Conservation (phyloP, 305 asterid species). For the Nicotiana rustica region DNA sequence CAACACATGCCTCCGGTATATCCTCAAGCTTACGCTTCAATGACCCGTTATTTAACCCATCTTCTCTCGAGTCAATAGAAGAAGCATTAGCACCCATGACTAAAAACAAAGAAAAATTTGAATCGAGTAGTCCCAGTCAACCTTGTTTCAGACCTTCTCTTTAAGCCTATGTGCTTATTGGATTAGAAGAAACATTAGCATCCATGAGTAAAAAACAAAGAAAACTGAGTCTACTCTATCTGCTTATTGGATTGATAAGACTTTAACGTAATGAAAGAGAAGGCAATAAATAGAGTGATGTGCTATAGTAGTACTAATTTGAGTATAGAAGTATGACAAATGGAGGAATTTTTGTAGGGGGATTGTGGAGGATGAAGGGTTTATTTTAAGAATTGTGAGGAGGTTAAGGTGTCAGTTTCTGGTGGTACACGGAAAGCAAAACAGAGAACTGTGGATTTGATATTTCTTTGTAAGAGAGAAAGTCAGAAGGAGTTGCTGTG, state of each 20-base stretch:
- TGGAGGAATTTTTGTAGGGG: neutral
- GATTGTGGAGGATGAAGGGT: neutral
- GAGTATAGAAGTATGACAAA: neutral
- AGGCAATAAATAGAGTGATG: neutral
- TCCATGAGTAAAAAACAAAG: neutral
- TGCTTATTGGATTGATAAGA: too few species aligned
- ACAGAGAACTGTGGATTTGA: neutral
- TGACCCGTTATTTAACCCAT: neutral
- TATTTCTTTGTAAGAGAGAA: neutral
- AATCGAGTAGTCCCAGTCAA: too few species aligned
- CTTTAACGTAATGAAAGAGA: too few species aligned
- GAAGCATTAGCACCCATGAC: slow-evolving; percentile 35
- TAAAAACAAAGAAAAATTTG: neutral
- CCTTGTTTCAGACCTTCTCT: too few species aligned
- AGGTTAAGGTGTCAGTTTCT: slow-evolving; percentile 16
- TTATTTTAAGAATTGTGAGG: neutral
- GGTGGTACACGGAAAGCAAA: neutral
- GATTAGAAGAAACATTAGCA: slow-evolving; percentile 27
- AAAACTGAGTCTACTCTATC: neutral
- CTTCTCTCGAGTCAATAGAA: neutral
- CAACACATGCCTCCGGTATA: slow-evolving; percentile 77
- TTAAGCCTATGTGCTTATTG: too few species aligned
- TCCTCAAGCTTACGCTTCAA: slow-evolving; percentile 62
- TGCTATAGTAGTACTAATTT: neutral
- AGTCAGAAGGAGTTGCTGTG: neutral